Evolutionary conservation across 1,284 basidiomycete genomes (phyloP), one percentile per base, ranked within the genome.

Genomic region (Prillingera fragicola): DNA sequence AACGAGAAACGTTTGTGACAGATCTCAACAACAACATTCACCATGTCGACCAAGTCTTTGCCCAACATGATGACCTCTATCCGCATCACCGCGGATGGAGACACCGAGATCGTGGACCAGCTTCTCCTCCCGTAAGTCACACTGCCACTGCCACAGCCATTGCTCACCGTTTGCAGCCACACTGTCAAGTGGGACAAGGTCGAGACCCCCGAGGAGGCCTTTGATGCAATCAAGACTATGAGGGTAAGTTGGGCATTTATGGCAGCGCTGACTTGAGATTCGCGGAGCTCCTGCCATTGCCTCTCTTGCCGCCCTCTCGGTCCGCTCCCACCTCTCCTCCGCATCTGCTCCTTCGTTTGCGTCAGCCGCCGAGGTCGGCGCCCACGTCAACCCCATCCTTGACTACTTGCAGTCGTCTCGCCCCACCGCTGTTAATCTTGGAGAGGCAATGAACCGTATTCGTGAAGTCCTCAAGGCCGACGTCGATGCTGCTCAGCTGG

Each of bases 231-330:
- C 73, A 90, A 87, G 72, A 77, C 83, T 12, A 94, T 95, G 90
- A 87, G 87, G 77, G 86, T 82, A 47, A 27, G 70, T 56, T 13
- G 17, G 2, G 14, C n/a, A 9, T n/a, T 33, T 22, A 22, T n/a
- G 4, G 13, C 13, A 28, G 5, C n/a, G 22, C 38, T 45, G 18
- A 43, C 33, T 4, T 17, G 22, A 87, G 82, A 90, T 90, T 57
- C 80, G 90, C 39, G 90, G 90, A 7, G 90, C 90, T 8, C 90
- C 90, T 0, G 90, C 90, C n/a, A 92, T 95, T 42, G 90, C 84
- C 1, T 88, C 88, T 2, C 79, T 94, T 12, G 89, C 89, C 5
- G 80, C 88, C 0, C 78, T 95, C 8, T 78, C 84, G 0, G 72
- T 95, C 40, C 80, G 85, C 1, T 77, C 79, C 8, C 73, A 84